These are phyloP conservation scores for Aaosphaeria arxii DNA, from an alignment of 2,329 filamentous ascomycete species.

Conservation along the genomic window DNA sequence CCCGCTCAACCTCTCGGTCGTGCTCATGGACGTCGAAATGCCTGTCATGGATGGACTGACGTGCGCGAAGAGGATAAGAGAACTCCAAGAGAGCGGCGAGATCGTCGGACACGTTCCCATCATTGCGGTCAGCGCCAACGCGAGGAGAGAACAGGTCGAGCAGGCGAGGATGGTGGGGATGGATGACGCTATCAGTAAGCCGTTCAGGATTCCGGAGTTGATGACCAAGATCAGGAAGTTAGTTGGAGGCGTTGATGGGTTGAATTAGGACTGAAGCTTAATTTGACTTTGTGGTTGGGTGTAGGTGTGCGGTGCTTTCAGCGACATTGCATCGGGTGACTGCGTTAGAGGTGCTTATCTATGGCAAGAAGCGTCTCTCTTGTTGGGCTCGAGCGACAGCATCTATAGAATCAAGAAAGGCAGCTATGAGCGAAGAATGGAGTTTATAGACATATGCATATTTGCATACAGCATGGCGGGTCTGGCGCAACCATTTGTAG, in stretches of 20 bases:
- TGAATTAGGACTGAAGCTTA: neutral
- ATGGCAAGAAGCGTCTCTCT: no score
- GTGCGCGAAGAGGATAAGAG: constrained; percentile 29
- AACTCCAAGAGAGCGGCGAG: constrained; percentile 6
- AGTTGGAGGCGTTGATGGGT: constrained; percentile 1
- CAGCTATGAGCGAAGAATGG: no score
- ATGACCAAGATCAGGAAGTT: constrained; percentile 22
- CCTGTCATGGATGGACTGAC: constrained; percentile 38
- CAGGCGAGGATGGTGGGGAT: constrained; percentile 29
- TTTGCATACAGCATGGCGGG: no score
- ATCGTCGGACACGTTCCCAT: constrained; percentile 25
- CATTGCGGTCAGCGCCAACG: constrained; percentile 38
- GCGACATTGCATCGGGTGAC: no score
- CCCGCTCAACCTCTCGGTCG: constrained; percentile 16
- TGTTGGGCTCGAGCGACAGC: no score
- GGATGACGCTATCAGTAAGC: constrained; percentile 35
- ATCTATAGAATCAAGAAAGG: no score
- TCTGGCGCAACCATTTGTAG: no score
- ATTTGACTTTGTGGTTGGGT: no score
- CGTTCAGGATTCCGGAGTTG: constrained; percentile 32
- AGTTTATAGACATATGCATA: no score
- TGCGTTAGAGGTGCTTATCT: no score
- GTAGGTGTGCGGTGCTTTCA: no score
- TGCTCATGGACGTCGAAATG: constrained; percentile 40
- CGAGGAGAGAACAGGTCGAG: constrained; percentile 30